These are phyloP conservation scores for Penicillium paneum DNA, from an alignment of 2,329 filamentous ascomycete species.

Conservation along the genomic window DNA sequence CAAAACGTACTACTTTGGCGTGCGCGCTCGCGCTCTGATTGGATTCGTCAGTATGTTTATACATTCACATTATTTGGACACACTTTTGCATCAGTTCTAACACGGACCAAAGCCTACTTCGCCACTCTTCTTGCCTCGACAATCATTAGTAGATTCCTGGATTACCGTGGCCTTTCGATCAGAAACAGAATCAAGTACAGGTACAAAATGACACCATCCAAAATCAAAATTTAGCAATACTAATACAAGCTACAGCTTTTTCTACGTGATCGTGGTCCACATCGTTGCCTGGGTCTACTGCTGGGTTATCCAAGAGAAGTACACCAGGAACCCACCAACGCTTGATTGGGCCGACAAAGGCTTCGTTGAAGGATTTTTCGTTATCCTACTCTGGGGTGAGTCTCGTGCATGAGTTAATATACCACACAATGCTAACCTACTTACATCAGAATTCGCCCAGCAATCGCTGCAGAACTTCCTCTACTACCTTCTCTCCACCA, in stretches of 20 bases:
- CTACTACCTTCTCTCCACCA: constrained; percentile 55
- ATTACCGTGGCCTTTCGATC: constrained; percentile 40
- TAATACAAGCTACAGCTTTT: constrained; percentile 34
- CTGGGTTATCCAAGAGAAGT: constrained; percentile 54
- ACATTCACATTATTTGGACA: not conserved
- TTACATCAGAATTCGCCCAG: constrained; percentile 42
- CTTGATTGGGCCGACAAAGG: constrained; percentile 45
- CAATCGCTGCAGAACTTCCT: constrained; percentile 57
- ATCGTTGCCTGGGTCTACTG: constrained; percentile 52
- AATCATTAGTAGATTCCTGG: constrained; percentile 46
- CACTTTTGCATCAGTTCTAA: not conserved
- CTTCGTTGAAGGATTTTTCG: constrained; percentile 50
- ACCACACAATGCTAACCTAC: not conserved
- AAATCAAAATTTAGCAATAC: not conserved
- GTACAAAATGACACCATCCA: not conserved
- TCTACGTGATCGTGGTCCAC: constrained; percentile 47
- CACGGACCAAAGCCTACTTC: constrained; percentile 30
- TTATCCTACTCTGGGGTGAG: constrained; percentile 47
- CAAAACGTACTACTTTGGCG: constrained; percentile 49
- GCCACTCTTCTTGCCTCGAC: constrained; percentile 45
- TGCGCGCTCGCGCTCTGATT: constrained; percentile 48
- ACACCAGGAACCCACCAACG: constrained; percentile 42
- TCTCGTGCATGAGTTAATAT: not conserved
- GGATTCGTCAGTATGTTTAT: constrained; percentile 40
- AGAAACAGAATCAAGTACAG: constrained; percentile 44